A percentile compares a stretch with the other conserved stretches of the same genome.
Conservation (phyloP, 257 asterid species). For the Jacaranda mimosifolia region DNA sequence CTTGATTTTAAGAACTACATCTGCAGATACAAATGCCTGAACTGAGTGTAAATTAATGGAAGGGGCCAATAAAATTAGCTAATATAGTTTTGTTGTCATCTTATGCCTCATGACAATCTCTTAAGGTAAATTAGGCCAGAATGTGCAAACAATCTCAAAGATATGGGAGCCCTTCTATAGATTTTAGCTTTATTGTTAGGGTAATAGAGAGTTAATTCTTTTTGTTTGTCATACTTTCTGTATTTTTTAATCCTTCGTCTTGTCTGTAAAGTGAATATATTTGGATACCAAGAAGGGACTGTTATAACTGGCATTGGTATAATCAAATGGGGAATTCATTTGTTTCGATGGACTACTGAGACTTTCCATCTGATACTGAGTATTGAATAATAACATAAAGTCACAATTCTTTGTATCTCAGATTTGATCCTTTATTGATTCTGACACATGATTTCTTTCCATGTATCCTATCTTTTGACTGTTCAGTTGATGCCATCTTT, state of each 20-base stretch:
- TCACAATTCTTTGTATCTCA: no score
- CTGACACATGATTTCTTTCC: no score
- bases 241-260: conserved; percentile 33
- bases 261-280: conserved; percentile 49
- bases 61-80: conserved; percentile 27
- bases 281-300: conserved; percentile 41
- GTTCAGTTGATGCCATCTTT: no score
- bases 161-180: conserved; percentile 33
- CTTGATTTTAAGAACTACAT: conserved; percentile 21
- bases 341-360: no score
- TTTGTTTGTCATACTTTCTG: conserved; percentile 15
- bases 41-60: conserved; percentile 23
- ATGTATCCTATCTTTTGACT: no score
- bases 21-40: not conserved
- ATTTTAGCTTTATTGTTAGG: conserved; percentile 16
- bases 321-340: not conserved
- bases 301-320: conserved; percentile 20
- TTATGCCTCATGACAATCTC: conserved; percentile 38
- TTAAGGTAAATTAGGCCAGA: conserved; percentile 35
- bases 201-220: not conserved
- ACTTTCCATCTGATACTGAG: no score
- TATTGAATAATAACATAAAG: no score
- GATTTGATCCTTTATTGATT: no score
- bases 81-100: conserved; percentile 35
- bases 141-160: conserved; percentile 30